A percentile compares a stretch with the other conserved stretches of the same genome.
These are phyloP conservation scores for Pelargonium hybrid DNA, from an alignment of 441 rosid genomes.

Conservation along the genomic window DNA sequence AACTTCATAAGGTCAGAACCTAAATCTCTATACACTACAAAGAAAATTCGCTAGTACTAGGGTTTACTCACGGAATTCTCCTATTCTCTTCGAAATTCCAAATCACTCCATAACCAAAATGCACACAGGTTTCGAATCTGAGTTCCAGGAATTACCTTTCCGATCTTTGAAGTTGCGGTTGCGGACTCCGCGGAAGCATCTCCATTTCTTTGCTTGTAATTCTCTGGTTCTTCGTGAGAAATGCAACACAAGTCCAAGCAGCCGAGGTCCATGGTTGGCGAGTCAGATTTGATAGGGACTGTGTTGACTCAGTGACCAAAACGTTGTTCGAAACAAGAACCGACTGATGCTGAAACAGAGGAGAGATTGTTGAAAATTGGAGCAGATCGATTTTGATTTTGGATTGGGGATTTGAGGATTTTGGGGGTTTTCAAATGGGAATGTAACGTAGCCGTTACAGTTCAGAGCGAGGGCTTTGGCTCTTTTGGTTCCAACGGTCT, in stretches of 20 bases:
- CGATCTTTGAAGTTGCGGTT: conserved; percentile 4
- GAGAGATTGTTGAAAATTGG: not conserved
- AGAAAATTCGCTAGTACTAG: not conserved
- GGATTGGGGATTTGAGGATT: not conserved
- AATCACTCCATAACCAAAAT: not conserved
- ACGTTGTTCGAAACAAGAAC: not conserved
- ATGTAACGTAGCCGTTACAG: too few species aligned
- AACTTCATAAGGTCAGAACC: not conserved
- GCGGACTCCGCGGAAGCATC: conserved; percentile 18
- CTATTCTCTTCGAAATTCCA: not conserved
- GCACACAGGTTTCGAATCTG: not conserved
- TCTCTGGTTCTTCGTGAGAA: conserved; percentile 22
- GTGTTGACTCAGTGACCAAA: conserved; percentile 10
- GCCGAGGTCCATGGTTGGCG: conserved; percentile 54
- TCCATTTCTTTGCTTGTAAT: conserved; percentile 15
- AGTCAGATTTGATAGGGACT: conserved; percentile 7
- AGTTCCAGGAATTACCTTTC: not conserved
- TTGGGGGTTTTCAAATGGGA: not conserved
- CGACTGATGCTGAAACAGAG: not conserved
- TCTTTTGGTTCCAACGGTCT: too few species aligned
- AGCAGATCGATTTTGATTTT: not conserved
- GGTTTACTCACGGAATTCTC: not conserved
- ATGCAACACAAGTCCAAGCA: conserved; percentile 64
- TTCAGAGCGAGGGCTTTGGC: too few species aligned
- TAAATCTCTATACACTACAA: not conserved